Evolutionary conservation across 2,329 filamentous ascomycete species (phyloP).

Genomic region (Blastomyces gilchristii): DNA sequence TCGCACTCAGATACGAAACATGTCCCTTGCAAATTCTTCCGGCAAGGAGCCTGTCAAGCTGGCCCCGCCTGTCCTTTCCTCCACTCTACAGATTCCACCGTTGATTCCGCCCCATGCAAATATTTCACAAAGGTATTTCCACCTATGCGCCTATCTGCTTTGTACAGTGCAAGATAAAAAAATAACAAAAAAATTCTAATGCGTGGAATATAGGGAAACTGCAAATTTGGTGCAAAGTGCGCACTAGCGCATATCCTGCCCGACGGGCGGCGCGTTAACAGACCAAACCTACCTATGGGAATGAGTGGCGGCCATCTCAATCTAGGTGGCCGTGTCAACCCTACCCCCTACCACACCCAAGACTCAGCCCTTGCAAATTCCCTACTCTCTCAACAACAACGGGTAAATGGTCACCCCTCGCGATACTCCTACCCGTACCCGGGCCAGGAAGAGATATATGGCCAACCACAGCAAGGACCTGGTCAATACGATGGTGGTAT

Average conservation of each 20-base stretch:
- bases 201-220: slow-evolving; percentile 63
- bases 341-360: slow-evolving; percentile 51
- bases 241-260: slow-evolving; percentile 92
- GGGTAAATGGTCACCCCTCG: slow-evolving; percentile 42
- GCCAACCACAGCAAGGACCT: slow-evolving; percentile 32
- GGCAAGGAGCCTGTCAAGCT: slow-evolving; percentile 90
- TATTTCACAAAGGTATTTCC: slow-evolving; percentile 85
- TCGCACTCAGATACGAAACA: slow-evolving; percentile 68
- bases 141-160: not conserved
- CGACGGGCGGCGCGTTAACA: slow-evolving; percentile 83
- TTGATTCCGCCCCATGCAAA: slow-evolving; percentile 85
- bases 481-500: slow-evolving; percentile 38
- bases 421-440: slow-evolving; percentile 34
- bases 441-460: slow-evolving; percentile 35
- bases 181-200: not conserved
- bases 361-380: slow-evolving; percentile 66
- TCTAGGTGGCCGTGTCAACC: slow-evolving; percentile 57
- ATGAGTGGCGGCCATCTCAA: slow-evolving; percentile 48
- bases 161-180: not conserved
- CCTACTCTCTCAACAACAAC: slow-evolving; percentile 56
- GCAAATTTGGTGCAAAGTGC: slow-evolving; percentile 97
- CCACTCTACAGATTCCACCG: slow-evolving; percentile 75
- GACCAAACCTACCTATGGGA: slow-evolving; percentile 44
- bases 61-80: slow-evolving; percentile 93
- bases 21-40: slow-evolving; percentile 99